A percentile compares a stretch with the other conserved stretches of the same genome.
Conservation (phyloP, 1,284 basidiomycete species). For the Schizopora paradoxa region DNA sequence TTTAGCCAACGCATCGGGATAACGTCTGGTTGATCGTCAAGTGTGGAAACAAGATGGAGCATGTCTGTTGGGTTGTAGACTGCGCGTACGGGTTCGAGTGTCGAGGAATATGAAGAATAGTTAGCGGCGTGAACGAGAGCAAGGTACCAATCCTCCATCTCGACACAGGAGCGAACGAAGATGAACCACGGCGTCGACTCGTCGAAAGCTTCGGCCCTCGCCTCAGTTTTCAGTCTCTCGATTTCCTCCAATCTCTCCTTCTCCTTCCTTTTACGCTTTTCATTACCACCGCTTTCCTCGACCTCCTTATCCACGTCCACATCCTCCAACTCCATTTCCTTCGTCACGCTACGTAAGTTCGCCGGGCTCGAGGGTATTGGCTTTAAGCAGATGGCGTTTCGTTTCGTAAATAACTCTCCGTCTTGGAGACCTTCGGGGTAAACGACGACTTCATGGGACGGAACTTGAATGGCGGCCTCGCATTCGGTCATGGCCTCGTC, state of each 20-base stretch:
- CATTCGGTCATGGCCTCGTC: slow-evolving; percentile 85
- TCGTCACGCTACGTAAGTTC: slow-evolving; percentile 39
- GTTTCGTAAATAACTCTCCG: slow-evolving; percentile 84
- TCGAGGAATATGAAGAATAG: slow-evolving; percentile 50
- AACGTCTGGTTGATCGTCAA: slow-evolving; percentile 91
- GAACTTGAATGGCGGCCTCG: slow-evolving; percentile 78
- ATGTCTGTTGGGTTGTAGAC: slow-evolving; percentile 81
- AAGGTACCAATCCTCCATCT: slow-evolving; percentile 97
- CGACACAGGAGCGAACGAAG: slow-evolving; percentile 77
- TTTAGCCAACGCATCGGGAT: slow-evolving; percentile 98
- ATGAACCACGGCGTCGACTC: slow-evolving; percentile 77
- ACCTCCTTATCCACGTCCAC: slow-evolving; percentile 35
- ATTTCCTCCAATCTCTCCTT: slow-evolving; percentile 39
- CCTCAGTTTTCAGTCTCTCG: slow-evolving; percentile 41
- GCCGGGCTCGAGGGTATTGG: slow-evolving; percentile 36
- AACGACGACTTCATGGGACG: slow-evolving; percentile 67
- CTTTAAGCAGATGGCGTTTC: slow-evolving; percentile 79
- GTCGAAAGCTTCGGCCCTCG: slow-evolving; percentile 46
- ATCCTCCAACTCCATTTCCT: slow-evolving; percentile 44
- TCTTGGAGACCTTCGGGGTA: slow-evolving; percentile 71
- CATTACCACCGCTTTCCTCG: slow-evolving; percentile 30
- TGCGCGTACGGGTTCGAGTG: slow-evolving; percentile 47
- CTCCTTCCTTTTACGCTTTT: slow-evolving; percentile 40
- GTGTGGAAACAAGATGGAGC: slow-evolving; percentile 73
- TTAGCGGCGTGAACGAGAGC: slow-evolving; percentile 74